A percentile compares a stretch with the other conserved stretches of the same genome.
Conservation (phyloP, 805 yeast genomes). For the Dipodascopsis tothii region DNA sequence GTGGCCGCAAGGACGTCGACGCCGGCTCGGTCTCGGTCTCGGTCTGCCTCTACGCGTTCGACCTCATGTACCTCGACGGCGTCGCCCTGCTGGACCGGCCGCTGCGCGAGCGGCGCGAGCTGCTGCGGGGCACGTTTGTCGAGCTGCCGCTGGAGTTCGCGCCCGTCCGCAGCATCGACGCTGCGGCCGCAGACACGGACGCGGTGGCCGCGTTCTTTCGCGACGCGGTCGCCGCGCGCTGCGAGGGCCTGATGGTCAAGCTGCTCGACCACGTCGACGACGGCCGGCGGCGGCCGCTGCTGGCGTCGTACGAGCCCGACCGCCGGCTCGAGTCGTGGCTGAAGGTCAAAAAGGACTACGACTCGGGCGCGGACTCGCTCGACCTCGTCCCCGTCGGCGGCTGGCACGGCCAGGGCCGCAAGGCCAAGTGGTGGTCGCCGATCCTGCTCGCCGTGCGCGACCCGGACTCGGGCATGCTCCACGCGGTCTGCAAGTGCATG, state of each 20-base stretch:
- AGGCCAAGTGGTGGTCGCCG: conserved; percentile 26
- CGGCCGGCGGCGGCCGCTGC: conserved; percentile 6
- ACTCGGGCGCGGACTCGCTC: conserved; percentile 22
- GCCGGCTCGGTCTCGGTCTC: conserved; percentile 12
- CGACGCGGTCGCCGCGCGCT: conserved; percentile 14
- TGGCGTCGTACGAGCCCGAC: conserved; percentile 25
- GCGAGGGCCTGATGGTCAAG: conserved; percentile 28
- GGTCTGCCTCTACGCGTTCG: conserved; percentile 24
- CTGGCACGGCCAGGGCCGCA: conserved; percentile 27
- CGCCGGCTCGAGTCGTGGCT: conserved; percentile 26
- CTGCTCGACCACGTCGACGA: conserved; percentile 15
- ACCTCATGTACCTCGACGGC: conserved; percentile 22
- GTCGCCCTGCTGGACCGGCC: conserved; percentile 7
- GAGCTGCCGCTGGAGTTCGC: conserved; percentile 7
- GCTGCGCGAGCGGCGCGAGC: conserved; percentile 19
- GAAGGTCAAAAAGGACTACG: conserved; percentile 27
- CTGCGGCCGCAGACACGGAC: conserved; percentile 12
- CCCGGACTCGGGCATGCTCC: conserved; percentile 19
- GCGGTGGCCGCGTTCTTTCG: conserved; percentile 15
- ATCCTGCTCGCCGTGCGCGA: conserved; percentile 25
- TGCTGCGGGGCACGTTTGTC: conserved; percentile 11
- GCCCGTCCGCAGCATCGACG: conserved; percentile 20
- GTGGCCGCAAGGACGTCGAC: conserved; percentile 21
- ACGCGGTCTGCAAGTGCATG: conserved; percentile 28
- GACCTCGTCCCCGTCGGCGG: conserved; percentile 27